Conservation (phyloP, 2,329 filamentous ascomycete genomes). For the Arthrinium puccinioides region DNA sequence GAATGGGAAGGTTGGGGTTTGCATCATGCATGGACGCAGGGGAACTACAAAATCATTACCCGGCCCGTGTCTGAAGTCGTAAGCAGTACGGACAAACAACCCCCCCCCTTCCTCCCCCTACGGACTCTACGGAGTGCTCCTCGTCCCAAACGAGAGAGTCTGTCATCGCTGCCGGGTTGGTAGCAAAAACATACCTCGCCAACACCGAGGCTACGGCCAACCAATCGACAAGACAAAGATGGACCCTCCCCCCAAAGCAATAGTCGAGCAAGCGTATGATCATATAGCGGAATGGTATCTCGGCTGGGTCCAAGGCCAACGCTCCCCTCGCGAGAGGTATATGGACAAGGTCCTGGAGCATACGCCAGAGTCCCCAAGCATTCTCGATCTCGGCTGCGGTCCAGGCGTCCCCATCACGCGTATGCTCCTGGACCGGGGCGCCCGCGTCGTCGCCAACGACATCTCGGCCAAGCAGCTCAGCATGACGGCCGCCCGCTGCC, state of each 20-base stretch:
- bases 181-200: too few relatives aligned
- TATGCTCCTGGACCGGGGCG: constrained; percentile 20
- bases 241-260: neutral
- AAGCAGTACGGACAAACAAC: too few relatives aligned
- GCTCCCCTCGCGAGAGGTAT: neutral
- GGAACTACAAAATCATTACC: too few relatives aligned
- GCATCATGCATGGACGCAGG: too few relatives aligned
- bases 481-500: constrained; percentile 17
- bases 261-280: constrained; percentile 2
- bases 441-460: constrained; percentile 31
- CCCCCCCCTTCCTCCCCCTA: too few relatives aligned
- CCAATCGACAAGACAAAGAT: neutral
- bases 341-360: neutral
- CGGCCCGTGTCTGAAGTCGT: too few relatives aligned
- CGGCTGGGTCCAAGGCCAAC: neutral
- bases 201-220: neutral
- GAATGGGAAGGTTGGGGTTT: too few relatives aligned
- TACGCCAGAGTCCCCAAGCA: constrained; percentile 1
- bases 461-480: constrained; percentile 30
- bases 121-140: too few relatives aligned
- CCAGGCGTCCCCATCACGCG: constrained; percentile 28
- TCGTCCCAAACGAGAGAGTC: too few relatives aligned
- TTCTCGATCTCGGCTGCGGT: constrained; percentile 37
- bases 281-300: constrained; percentile 2
- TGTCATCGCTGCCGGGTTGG: too few relatives aligned